phyloP scores from a whole-genome alignment of 2,329 filamentous ascomycete species.

The Trichoderma koningii region DNA sequence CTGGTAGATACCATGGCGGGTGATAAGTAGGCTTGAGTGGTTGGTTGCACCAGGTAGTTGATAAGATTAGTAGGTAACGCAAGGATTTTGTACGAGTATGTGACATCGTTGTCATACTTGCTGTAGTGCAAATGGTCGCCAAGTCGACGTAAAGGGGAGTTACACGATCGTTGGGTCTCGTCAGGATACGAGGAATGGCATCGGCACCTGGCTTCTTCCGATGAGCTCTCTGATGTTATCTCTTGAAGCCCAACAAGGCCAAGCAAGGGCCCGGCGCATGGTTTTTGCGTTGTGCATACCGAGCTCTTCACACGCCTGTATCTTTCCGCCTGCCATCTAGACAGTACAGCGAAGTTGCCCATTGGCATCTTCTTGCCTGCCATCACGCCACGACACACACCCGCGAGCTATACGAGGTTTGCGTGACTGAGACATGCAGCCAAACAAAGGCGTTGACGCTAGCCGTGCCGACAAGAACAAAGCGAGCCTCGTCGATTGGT shows the following conservation, averaged over 20 bases:
- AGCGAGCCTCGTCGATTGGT: constrained; percentile 19
- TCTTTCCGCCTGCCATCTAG: constrained; percentile 3
- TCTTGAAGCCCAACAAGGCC: not conserved
- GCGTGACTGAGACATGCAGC: constrained; percentile 16
- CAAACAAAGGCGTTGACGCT: constrained; percentile 7
- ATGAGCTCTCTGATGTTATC: not conserved
- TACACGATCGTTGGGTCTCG: not conserved
- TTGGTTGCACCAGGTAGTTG: not conserved
- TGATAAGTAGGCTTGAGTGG: not conserved
- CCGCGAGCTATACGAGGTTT: constrained; percentile 11
- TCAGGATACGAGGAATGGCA: not conserved
- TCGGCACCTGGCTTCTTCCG: not conserved
- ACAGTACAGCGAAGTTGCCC: too few species aligned
- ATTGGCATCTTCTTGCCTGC: not conserved
- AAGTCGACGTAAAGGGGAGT: not conserved
- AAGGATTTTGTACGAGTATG: constrained; percentile 1
- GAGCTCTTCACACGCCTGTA: not conserved
- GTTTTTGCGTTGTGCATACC: not conserved
- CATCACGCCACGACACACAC: not conserved
- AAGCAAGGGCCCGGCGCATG: not conserved
- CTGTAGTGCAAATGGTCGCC: not conserved
- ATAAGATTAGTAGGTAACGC: constrained; percentile 2
- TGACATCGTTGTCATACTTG: not conserved
- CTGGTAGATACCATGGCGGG: not conserved
- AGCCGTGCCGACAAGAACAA: constrained; percentile 7